These are phyloP conservation scores for Cajanus cajan DNA, from an alignment of 306 rosid genomes.

Conservation along the genomic window DNA sequence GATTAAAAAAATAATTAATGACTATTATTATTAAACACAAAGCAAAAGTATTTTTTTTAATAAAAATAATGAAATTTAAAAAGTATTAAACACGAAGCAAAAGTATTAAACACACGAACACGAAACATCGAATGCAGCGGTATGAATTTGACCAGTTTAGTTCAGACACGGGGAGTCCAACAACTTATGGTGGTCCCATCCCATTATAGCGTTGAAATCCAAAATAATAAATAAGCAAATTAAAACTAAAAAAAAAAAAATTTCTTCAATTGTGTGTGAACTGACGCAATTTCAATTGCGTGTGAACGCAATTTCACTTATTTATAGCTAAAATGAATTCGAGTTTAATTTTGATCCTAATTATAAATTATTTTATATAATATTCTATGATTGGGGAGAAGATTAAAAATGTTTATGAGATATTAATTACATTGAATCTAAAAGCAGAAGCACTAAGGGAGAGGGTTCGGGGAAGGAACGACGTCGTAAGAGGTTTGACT, in stretches of 20 bases:
- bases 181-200: background rate
- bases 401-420: no score
- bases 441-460: background rate
- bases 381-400: background rate
- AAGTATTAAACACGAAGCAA: background rate
- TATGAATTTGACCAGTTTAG: background rate
- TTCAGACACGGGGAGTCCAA: background rate
- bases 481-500: conserved; percentile 14
- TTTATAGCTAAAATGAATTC: background rate
- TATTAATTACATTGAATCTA: background rate
- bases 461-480: background rate
- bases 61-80: background rate
- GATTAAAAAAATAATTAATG: no score
- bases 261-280: no score
- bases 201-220: no score
- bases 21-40: background rate
- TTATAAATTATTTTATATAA: no score
- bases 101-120: no score
- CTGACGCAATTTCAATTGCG: no score
- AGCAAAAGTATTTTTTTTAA: background rate
- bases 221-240: no score
- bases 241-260: no score
- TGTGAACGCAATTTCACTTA: background rate
- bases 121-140: background rate
- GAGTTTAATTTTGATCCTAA: background rate